Conservation (phyloP, 2,329 filamentous ascomycete species). For the Parasarocladium wereldwijsianum region DNA sequence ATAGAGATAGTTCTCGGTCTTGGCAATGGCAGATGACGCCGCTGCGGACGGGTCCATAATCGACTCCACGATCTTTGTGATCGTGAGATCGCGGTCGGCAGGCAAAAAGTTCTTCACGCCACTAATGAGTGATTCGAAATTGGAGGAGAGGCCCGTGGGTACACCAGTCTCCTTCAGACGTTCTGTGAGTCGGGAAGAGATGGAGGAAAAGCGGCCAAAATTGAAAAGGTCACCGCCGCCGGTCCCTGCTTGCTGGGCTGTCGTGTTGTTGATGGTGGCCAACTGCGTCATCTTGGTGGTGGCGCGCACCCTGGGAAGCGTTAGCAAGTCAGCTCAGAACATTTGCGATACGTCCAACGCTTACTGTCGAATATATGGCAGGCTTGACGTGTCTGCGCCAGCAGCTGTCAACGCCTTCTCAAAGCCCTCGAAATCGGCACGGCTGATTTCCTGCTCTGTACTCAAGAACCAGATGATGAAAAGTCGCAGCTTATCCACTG, state of each 20-base stretch:
- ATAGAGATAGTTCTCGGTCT: slow-evolving; percentile 93
- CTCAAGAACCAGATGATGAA: slow-evolving; percentile 98
- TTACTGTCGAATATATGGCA: slow-evolving; percentile 78
- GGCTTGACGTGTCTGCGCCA: slow-evolving; percentile 60
- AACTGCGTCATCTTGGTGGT: slow-evolving; percentile 98
- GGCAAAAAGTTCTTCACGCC: slow-evolving; percentile 98
- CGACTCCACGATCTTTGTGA: slow-evolving; percentile 96
- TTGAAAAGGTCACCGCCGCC: slow-evolving; percentile 72
- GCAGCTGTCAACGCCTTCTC: slow-evolving; percentile 67
- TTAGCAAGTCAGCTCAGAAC: background rate
- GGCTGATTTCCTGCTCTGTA: slow-evolving; percentile 75
- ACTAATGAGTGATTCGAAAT: slow-evolving; percentile 87
- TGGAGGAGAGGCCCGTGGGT: slow-evolving; percentile 51
- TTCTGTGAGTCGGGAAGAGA: slow-evolving; percentile 84
- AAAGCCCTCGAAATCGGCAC: slow-evolving; percentile 72
- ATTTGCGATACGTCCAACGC: slow-evolving; percentile 14
- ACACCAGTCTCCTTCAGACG: slow-evolving; percentile 83
- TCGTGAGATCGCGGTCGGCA: slow-evolving; percentile 82
- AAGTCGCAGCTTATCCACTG: slow-evolving; percentile 77
- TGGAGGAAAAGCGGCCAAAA: slow-evolving; percentile 82
- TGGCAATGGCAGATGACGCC: slow-evolving; percentile 81
- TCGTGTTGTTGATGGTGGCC: slow-evolving; percentile 67
- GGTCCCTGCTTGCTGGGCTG: slow-evolving; percentile 44
- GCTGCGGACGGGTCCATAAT: slow-evolving; percentile 93
- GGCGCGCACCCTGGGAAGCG: slow-evolving; percentile 54